Evolutionary conservation across 129 eudicot genomes (phyloP).

Genomic region (Flaveria bidentis): DNA sequence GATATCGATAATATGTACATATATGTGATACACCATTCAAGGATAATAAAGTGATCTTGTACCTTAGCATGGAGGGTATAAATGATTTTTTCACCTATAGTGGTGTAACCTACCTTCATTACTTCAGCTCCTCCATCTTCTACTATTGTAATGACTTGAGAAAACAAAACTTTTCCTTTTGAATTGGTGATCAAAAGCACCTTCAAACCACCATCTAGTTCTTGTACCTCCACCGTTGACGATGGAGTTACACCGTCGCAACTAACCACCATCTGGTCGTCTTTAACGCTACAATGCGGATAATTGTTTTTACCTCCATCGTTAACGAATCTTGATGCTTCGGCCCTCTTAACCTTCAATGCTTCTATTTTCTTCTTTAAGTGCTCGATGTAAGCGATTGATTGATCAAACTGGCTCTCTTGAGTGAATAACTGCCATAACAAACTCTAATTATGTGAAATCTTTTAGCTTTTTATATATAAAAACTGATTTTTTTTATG

Average conservation of each 20-base stretch:
- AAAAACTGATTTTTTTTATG: neutral
- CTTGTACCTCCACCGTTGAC: conserved; percentile 42
- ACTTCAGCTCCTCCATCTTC: conserved; percentile 57
- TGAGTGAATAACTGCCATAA: conserved; percentile 35
- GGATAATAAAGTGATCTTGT: neutral
- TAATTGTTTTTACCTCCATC: neutral
- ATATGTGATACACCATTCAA: neutral
- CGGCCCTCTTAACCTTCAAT: conserved; percentile 40
- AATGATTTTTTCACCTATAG: conserved; percentile 38
- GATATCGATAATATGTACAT: neutral
- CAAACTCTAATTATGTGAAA: neutral
- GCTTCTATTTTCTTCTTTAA: conserved; percentile 28
- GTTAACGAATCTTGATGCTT: neutral
- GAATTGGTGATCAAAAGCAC: conserved; percentile 32
- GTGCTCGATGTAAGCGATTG: conserved; percentile 38
- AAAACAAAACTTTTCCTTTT: conserved; percentile 20
- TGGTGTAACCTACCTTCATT: conserved; percentile 27
- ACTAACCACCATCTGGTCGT: neutral
- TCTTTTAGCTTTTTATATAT: no score
- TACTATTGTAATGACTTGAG: conserved; percentile 31
- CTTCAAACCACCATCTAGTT: conserved; percentile 38
- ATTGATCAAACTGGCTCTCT: conserved; percentile 42
- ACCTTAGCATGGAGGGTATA: conserved; percentile 62
- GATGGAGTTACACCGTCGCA: neutral
- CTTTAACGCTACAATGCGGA: neutral